Evolutionary conservation across 2,329 filamentous ascomycete species (phyloP).

Genomic region (Ophiostoma australiae): DNA sequence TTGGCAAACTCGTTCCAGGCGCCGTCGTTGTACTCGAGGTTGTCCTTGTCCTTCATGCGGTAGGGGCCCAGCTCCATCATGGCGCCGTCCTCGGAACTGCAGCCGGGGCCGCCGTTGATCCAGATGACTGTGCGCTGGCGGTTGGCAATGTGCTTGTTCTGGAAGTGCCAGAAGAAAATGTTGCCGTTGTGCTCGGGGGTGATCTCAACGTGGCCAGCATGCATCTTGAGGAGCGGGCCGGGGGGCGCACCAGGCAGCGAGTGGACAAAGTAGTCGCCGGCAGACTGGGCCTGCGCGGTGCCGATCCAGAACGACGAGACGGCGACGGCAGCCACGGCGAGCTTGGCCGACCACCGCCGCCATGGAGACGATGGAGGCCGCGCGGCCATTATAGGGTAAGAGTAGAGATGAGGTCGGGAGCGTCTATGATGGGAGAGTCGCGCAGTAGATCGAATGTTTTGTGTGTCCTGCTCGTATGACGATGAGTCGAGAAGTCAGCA

Average conservation of each 20-base stretch:
- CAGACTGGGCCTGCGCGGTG: constrained; percentile 42
- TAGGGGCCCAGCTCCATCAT: constrained; percentile 97
- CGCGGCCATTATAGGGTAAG: constrained; percentile 16
- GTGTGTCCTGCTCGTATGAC: constrained; percentile 2
- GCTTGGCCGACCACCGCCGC: constrained; percentile 30
- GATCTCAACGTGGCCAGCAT: constrained; percentile 94
- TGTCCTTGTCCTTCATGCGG: constrained; percentile 69
- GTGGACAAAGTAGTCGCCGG: constrained; percentile 85
- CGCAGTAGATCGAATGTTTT: constrained; percentile 2
- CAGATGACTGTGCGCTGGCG: constrained; percentile 87
- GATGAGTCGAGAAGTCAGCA: neutral
- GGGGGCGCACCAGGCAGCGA: constrained; percentile 78
- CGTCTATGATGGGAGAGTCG: neutral
- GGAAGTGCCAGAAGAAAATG: constrained; percentile 97
- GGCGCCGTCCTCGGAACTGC: constrained; percentile 93
- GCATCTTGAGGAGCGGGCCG: constrained; percentile 84
- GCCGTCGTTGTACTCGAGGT: constrained; percentile 76
- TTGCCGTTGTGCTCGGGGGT: constrained; percentile 81
- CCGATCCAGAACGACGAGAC: constrained; percentile 39
- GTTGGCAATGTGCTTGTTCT: constrained; percentile 93
- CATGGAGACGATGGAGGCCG: constrained; percentile 25
- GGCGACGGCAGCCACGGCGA: constrained; percentile 35
- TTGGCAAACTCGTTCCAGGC: constrained; percentile 99
- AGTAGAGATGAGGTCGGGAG: neutral
- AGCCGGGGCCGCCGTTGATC: constrained; percentile 95